Base-by-base conservation (phyloP, 2,329 filamentous ascomycete genomes). In the Plectosphaerella plurivora region DNA sequence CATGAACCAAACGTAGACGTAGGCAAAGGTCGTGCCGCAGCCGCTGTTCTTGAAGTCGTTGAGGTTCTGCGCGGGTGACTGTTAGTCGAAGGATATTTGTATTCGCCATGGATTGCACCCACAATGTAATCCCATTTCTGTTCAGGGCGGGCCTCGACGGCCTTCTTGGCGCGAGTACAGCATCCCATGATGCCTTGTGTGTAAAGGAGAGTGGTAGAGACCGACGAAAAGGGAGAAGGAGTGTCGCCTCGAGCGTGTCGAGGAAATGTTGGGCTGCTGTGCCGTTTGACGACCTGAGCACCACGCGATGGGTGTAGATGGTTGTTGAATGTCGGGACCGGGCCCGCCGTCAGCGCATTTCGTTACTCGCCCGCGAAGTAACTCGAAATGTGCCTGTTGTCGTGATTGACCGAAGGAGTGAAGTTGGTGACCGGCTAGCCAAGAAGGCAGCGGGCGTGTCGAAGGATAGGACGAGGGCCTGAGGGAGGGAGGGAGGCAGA, bases 91-190 rank as follows among this genome's bases (percentile, higher is more conserved):
- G 28, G 15, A 10, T 16, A 11, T 22, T 11, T 35, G 22, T 56
- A 25, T 16, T n/a, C 44, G 20, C 3, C 16, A 6, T 22, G 45
- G 9, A 6, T 12, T 15, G 25, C 51, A 73, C 87, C 65, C 73
- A 91, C 88, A 67, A 97, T 92, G 68, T 92, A 96, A 64, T 92
- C 89, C 93, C 93, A 97, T 77, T 91, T 88, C 73, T 94, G 90
- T 71, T 97, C 93, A 55, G 89, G 85, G 57, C 82, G 79, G 57
- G 93, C 80, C 57, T 87, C 78, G 59, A 77, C 79, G 65, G 76
- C 68, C 65, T 88, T 87, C 53, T 76, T 75, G 49, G 79, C 73
- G 60, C 84, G 81, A 57, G 82, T 80, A 60, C 82, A 75, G 65
- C 85, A 88, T 60, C 81, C 78, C 88, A 91, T 91, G 48, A 9